Evolutionary conservation across 495 filamentous ascomycete genomes (phyloP).

Genomic region (Neurospora sp.): DNA sequence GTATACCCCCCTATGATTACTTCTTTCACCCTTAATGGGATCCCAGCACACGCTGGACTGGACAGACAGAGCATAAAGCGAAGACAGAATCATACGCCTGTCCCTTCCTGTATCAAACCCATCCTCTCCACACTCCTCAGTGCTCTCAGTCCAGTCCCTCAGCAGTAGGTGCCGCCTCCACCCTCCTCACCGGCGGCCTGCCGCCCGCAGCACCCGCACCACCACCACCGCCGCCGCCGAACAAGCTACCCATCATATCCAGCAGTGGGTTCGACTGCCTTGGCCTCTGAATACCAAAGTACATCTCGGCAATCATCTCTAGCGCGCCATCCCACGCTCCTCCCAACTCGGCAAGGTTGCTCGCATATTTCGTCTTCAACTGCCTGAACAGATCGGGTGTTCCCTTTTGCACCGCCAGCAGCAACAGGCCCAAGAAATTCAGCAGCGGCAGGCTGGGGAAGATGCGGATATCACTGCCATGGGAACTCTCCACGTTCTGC

Average conservation of each 20-base stretch:
- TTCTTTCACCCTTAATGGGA: background rate
- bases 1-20: background rate
- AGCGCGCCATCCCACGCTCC: slow-evolving; percentile 73
- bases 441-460: slow-evolving; percentile 82
- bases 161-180: slow-evolving; percentile 36
- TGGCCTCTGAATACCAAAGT: slow-evolving; percentile 89
- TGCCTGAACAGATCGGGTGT: slow-evolving; percentile 70
- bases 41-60: too few relatives aligned
- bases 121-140: background rate
- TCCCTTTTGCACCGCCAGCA: slow-evolving; percentile 75
- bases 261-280: slow-evolving; percentile 79
- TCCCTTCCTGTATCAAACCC: background rate
- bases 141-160: slow-evolving; percentile 40
- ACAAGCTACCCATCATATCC: slow-evolving; percentile 95
- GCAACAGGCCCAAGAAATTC: slow-evolving; percentile 79
- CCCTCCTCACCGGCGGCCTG: slow-evolving; percentile 32
- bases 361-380: slow-evolving; percentile 69
- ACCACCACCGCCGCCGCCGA: slow-evolving; percentile 55
- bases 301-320: slow-evolving; percentile 86
- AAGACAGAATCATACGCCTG: background rate
- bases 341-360: slow-evolving; percentile 59
- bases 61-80: background rate
- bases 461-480: slow-evolving; percentile 62
- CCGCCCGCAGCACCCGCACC: slow-evolving; percentile 31
- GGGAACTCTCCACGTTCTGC: slow-evolving; percentile 66